Evolutionary conservation across 305 asterid species (phyloP).

Genomic region (Caryopteris hybrid): DNA sequence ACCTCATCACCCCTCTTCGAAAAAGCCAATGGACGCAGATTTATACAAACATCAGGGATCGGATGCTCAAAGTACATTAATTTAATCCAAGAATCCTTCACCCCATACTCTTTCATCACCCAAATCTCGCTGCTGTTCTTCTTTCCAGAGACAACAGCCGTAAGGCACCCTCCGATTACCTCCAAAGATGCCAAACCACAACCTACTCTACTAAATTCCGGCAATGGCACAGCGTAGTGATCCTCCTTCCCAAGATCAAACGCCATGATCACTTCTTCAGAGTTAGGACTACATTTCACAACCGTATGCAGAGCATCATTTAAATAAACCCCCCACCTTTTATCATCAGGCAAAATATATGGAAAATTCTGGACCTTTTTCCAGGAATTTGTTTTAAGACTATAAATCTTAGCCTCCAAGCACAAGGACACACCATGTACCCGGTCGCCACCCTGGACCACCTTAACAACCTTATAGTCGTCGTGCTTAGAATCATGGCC

Average conservation of each 20-base stretch:
- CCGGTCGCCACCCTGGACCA: background rate
- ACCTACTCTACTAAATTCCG: background rate
- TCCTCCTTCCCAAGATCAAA: too few relatives aligned
- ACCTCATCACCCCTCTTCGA: constrained; percentile 14
- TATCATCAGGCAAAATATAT: background rate
- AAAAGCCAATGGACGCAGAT: constrained; percentile 18
- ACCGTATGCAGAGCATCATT: constrained; percentile 17
- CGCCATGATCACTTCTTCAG: background rate
- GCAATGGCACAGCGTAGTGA: background rate
- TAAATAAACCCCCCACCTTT: background rate
- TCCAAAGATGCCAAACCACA: background rate
- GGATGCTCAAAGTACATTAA: background rate
- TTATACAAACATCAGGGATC: background rate
- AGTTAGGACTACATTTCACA: background rate
- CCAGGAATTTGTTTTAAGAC: constrained; percentile 20
- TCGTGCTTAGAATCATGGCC: constrained; percentile 10
- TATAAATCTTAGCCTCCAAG: background rate
- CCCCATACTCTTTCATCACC: constrained; percentile 29
- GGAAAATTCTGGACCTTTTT: constrained; percentile 3
- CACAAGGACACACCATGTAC: too few relatives aligned
- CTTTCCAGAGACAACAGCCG: background rate
- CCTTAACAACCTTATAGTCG: constrained; percentile 13
- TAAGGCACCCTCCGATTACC: background rate
- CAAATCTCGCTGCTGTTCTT: constrained; percentile 3
- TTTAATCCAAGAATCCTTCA: constrained; percentile 23